Percentiles rank a stretch among this genome's conserved stretches.
Conservation (phyloP, 1,284 basidiomycete genomes). For the Trichosporon sp. region DNA sequence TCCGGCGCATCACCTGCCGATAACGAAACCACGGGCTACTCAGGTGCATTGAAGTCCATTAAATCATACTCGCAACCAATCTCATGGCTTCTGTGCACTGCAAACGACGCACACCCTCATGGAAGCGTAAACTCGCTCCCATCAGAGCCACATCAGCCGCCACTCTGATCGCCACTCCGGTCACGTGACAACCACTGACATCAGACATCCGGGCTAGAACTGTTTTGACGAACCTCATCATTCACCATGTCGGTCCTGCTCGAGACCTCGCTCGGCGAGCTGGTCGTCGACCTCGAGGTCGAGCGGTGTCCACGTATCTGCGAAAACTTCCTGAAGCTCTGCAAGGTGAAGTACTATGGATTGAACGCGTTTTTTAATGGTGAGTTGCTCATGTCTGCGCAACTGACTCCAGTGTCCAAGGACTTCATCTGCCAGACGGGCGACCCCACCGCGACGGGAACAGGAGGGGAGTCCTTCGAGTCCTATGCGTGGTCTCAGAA, state of each 20-base stretch:
- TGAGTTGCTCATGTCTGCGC: conserved; percentile 54
- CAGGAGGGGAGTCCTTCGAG: conserved; percentile 83
- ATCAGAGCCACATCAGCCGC: background rate
- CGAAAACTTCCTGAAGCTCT: conserved; percentile 95
- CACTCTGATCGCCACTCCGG: background rate
- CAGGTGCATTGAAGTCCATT: too few species aligned
- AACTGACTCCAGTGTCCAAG: conserved; percentile 71
- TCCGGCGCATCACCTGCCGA: too few species aligned
- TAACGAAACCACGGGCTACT: too few species aligned
- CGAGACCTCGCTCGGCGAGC: conserved; percentile 92
- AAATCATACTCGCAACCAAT: too few species aligned
- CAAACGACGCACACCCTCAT: background rate
- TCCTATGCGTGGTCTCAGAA: conserved; percentile 59
- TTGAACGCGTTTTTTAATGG: conserved; percentile 96
- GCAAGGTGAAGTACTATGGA: conserved; percentile 95
- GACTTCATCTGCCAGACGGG: conserved; percentile 95
- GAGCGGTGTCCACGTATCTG: conserved; percentile 85
- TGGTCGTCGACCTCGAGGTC: conserved; percentile 94
- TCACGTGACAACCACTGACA: conserved; percentile 6
- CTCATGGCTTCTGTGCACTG: too few species aligned
- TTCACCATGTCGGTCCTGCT: conserved; percentile 84
- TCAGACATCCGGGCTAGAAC: background rate
- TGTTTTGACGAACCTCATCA: background rate
- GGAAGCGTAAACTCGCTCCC: background rate
- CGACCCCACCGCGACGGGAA: conserved; percentile 92